phyloP scores from a whole-genome alignment of 345 rosid genomes.

The Aquilaria yunnanensis region DNA sequence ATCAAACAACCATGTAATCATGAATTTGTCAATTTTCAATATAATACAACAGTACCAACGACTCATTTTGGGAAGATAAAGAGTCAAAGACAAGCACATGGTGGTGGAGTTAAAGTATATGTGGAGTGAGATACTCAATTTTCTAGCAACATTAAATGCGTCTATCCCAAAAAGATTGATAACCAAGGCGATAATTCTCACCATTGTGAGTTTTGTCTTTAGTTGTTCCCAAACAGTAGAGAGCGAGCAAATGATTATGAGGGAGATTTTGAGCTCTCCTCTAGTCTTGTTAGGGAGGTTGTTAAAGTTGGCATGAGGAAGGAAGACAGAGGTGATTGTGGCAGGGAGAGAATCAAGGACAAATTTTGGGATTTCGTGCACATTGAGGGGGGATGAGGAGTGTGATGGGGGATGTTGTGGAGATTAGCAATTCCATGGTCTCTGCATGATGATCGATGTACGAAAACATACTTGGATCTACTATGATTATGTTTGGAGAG shows the following conservation, averaged over 20 bases:
- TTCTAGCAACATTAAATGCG: constrained; percentile 28
- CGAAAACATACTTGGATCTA: no score
- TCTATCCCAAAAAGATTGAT: constrained; percentile 37
- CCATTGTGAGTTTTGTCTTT: constrained; percentile 6
- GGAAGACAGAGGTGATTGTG: constrained; percentile 24
- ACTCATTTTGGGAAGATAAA: constrained; percentile 17
- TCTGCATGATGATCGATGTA: no score
- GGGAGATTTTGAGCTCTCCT: constrained; percentile 22
- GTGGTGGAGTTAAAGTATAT: constrained; percentile 28
- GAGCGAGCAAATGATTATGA: constrained; percentile 34
- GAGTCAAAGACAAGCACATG: constrained; percentile 19
- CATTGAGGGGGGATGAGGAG: constrained; percentile 25
- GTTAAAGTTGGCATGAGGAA: constrained; percentile 32
- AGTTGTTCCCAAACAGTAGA: constrained; percentile 25
- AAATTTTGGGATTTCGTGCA: constrained; percentile 20
- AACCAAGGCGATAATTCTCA: constrained; percentile 23
- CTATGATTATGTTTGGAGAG: no score
- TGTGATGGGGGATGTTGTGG: constrained; percentile 27
- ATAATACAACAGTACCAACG: no score
- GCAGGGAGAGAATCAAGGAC: constrained; percentile 35
- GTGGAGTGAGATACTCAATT: constrained; percentile 24
- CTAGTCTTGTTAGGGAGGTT: constrained; percentile 22
- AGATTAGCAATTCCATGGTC: neutral
- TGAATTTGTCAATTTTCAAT: no score
- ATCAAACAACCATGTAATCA: no score